These are phyloP conservation scores for Aspergillus uvarum DNA, from an alignment of 2,329 filamentous ascomycete species.

Conservation along the genomic window DNA sequence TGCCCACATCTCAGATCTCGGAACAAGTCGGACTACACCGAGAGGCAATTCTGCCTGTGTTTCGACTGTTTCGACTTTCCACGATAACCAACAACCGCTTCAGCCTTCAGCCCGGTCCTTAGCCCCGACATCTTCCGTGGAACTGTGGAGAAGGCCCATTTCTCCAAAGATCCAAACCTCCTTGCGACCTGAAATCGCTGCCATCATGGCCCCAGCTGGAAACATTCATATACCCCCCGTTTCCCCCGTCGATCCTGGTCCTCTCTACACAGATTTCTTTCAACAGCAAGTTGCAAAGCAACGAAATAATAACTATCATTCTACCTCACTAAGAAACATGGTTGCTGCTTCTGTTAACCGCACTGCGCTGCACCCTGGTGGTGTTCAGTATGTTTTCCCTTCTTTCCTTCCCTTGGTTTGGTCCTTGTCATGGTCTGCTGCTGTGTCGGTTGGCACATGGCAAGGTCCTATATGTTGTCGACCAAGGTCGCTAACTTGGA, in stretches of 20 bases:
- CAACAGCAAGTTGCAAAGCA: constrained; percentile 59
- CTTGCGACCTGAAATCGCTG: constrained; percentile 8
- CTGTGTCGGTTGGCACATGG: background rate
- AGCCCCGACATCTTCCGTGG: constrained; percentile 41
- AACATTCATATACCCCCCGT: constrained; percentile 46
- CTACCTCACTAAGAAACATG: constrained; percentile 54
- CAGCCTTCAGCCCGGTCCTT: constrained; percentile 22
- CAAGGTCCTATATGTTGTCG: background rate
- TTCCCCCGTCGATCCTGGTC: constrained; percentile 47
- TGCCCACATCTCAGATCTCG: constrained; percentile 31
- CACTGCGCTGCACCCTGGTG: constrained; percentile 84
- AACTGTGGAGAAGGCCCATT: constrained; percentile 41
- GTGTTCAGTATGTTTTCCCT: constrained; percentile 72
- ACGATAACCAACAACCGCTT: constrained; percentile 15
- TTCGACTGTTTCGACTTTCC: constrained; percentile 13
- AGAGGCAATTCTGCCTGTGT: constrained; percentile 24
- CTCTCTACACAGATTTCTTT: constrained; percentile 56
- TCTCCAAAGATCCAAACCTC: constrained; percentile 18
- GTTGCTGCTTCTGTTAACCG: constrained; percentile 72
- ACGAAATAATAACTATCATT: constrained; percentile 59
- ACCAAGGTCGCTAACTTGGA: constrained; percentile 14
- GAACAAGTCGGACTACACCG: constrained; percentile 32
- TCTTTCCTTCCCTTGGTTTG: constrained; percentile 9
- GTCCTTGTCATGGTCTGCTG: constrained; percentile 15
- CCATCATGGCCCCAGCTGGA: constrained; percentile 35